Percentiles rank a stretch among this genome's conserved stretches.
Conservation (phyloP, 106 monocot genomes). For the Dactylorhiza incarnata region DNA sequence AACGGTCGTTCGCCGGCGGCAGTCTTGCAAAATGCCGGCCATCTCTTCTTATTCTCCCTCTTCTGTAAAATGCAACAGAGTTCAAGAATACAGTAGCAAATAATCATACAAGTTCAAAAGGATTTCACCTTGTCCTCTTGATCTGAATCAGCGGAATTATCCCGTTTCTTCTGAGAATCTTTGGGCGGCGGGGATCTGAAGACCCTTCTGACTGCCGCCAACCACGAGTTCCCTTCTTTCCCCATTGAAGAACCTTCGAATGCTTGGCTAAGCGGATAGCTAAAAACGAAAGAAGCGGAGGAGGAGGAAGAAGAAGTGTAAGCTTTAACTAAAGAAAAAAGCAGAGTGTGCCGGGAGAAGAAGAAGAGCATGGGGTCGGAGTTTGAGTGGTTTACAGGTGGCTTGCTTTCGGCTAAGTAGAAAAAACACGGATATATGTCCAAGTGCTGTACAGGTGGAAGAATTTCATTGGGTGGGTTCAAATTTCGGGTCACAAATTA, state of each 20-base stretch:
- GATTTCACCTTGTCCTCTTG: not conserved
- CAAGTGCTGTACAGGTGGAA: not conserved
- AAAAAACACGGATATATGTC: not conserved
- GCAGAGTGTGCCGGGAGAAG: not conserved
- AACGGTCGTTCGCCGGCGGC: slow-evolving; percentile 11
- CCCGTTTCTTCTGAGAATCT: slow-evolving; percentile 8
- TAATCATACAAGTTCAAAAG: not conserved
- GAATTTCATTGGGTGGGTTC: not conserved
- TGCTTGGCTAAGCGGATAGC: not conserved
- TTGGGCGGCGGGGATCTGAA: slow-evolving; percentile 90
- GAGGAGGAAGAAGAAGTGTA: not conserved
- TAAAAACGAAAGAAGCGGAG: not conserved
- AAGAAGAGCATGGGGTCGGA: not conserved
- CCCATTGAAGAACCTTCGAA: slow-evolving; percentile 41
- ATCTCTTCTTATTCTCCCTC: slow-evolving; percentile 46
- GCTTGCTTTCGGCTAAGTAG: not conserved
- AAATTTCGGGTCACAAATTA: not conserved
- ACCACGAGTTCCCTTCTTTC: slow-evolving; percentile 81
- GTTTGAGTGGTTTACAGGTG: not conserved
- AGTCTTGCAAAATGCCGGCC: slow-evolving; percentile 79
- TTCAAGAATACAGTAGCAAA: not conserved
- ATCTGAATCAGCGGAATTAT: slow-evolving; percentile 3
- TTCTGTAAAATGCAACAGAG: slow-evolving; percentile 27
- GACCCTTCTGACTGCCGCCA: slow-evolving; percentile 83
- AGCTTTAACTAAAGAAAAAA: not conserved